phyloP scores from a whole-genome alignment of 2,329 filamentous ascomycete species.

The Xylariaceae sp. region DNA sequence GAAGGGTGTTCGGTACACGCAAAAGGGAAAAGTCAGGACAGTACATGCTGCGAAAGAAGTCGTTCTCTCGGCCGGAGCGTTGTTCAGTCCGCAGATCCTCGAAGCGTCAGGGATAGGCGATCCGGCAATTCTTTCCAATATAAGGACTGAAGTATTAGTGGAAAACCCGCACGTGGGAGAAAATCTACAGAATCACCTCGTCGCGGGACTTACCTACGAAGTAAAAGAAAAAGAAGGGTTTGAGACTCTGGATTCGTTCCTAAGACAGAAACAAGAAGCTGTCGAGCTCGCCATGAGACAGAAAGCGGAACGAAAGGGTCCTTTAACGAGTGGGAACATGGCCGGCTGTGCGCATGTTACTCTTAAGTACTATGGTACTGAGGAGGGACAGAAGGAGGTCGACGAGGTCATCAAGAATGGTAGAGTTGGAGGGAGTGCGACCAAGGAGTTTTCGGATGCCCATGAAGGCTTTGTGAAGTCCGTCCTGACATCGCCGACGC shows the following conservation, averaged over 20 bases:
- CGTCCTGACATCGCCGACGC: slow-evolving; percentile 5
- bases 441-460: background rate
- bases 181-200: slow-evolving; percentile 37
- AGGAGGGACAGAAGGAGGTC: background rate
- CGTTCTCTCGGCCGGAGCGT: slow-evolving; percentile 40
- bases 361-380: slow-evolving; percentile 8
- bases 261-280: slow-evolving; percentile 18
- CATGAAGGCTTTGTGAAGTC: slow-evolving; percentile 9
- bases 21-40: slow-evolving; percentile 10
- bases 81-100: slow-evolving; percentile 43
- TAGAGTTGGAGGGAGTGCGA: background rate
- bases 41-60: slow-evolving; percentile 37
- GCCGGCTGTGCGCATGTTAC: slow-evolving; percentile 22
- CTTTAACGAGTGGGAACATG: slow-evolving; percentile 21
- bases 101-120: slow-evolving; percentile 43
- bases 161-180: slow-evolving; percentile 39
- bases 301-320: slow-evolving; percentile 21
- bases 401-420: background rate
- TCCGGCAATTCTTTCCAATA: slow-evolving; percentile 31
- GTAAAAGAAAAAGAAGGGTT: slow-evolving; percentile 16
- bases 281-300: slow-evolving; percentile 22
- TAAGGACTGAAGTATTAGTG: slow-evolving; percentile 31
- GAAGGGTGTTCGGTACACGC: slow-evolving; percentile 8
- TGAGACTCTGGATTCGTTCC: slow-evolving; percentile 23
- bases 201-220: slow-evolving; percentile 24